A percentile compares a stretch with the other conserved stretches of the same genome.
These are phyloP conservation scores for Aspergillus proliferans DNA, from an alignment of 2,329 filamentous ascomycete species.

Conservation along the genomic window DNA sequence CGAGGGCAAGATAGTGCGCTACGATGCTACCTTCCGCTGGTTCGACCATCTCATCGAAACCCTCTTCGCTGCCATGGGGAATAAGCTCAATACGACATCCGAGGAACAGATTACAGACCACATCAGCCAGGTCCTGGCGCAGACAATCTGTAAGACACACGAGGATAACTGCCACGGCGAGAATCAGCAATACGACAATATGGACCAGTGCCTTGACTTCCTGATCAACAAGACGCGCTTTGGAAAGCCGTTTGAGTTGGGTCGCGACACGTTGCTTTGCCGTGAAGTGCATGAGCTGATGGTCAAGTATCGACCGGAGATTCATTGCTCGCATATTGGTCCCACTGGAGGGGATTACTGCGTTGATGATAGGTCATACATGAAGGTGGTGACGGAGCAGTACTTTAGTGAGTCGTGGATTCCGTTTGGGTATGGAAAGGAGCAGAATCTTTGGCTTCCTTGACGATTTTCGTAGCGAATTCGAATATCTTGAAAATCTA, in stretches of 20 bases:
- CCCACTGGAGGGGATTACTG: slow-evolving; percentile 21
- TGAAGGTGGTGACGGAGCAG: slow-evolving; percentile 15
- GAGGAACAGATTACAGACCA: slow-evolving; percentile 8
- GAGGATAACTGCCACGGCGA: slow-evolving; percentile 13
- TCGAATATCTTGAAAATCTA: neutral
- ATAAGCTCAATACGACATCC: slow-evolving; percentile 13
- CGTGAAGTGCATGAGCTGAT: slow-evolving; percentile 25
- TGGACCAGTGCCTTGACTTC: slow-evolving; percentile 12
- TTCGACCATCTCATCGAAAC: slow-evolving; percentile 18
- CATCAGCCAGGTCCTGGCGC: slow-evolving; percentile 13
- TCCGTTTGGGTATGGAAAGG: slow-evolving; percentile 14
- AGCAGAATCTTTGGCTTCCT: slow-evolving; percentile 14
- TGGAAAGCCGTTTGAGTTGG: slow-evolving; percentile 19
- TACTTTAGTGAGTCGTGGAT: slow-evolving; percentile 22
- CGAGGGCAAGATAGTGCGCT: slow-evolving; percentile 18
- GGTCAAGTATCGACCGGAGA: slow-evolving; percentile 19
- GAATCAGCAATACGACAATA: slow-evolving; percentile 17
- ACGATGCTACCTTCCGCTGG: slow-evolving; percentile 21
- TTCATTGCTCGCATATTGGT: slow-evolving; percentile 24
- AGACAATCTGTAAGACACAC: slow-evolving; percentile 16
- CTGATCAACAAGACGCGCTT: slow-evolving; percentile 16
- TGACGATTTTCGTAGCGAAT: slow-evolving; percentile 4
- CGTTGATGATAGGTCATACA: slow-evolving; percentile 21
- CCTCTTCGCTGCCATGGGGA: slow-evolving; percentile 8
- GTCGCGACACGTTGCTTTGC: slow-evolving; percentile 21